A percentile compares a stretch with the other conserved stretches of the same genome.
These are phyloP conservation scores for Schwanniomyces pseudopolymorphus DNA, from an alignment of 805 yeast species.

Conservation along the genomic window DNA sequence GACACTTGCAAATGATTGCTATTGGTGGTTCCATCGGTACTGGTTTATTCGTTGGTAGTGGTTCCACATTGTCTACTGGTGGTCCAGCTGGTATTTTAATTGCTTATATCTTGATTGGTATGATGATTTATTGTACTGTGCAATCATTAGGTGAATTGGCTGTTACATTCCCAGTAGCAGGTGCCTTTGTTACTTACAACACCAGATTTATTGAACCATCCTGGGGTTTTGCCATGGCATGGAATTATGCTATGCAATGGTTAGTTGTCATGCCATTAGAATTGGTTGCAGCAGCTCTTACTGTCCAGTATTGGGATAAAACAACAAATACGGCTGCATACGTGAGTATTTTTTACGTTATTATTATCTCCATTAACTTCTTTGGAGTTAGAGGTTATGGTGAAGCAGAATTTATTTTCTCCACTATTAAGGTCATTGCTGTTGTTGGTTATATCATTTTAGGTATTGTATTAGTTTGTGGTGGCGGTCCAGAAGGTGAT, in stretches of 20 bases:
- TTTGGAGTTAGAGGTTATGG: conserved; percentile 61
- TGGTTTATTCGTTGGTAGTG: conserved; percentile 77
- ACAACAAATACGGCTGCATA: conserved; percentile 58
- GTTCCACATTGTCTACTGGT: conserved; percentile 57
- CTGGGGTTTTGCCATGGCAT: conserved; percentile 63
- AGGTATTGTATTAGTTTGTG: conserved; percentile 41
- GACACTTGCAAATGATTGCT: conserved; percentile 81
- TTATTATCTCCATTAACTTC: conserved; percentile 45
- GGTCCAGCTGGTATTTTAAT: conserved; percentile 75
- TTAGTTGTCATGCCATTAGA: conserved; percentile 57
- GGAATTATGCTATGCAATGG: conserved; percentile 55
- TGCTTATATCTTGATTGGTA: conserved; percentile 56
- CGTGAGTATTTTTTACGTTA: conserved; percentile 54
- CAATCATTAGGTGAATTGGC: conserved; percentile 54
- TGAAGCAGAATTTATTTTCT: conserved; percentile 65
- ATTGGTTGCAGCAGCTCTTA: conserved; percentile 58
- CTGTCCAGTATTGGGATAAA: conserved; percentile 56
- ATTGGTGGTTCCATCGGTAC: conserved; percentile 84
- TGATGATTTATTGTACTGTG: conserved; percentile 59
- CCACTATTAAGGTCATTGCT: conserved; percentile 62
- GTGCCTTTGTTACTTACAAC: conserved; percentile 63
- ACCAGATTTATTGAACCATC: conserved; percentile 58
- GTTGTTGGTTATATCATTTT: conserved; percentile 58
- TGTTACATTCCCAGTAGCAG: conserved; percentile 64
- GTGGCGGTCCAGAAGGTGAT: conserved; percentile 50